These are phyloP conservation scores for Polygonum maritimum DNA, from an alignment of 148 eudicot species.

Conservation along the genomic window DNA sequence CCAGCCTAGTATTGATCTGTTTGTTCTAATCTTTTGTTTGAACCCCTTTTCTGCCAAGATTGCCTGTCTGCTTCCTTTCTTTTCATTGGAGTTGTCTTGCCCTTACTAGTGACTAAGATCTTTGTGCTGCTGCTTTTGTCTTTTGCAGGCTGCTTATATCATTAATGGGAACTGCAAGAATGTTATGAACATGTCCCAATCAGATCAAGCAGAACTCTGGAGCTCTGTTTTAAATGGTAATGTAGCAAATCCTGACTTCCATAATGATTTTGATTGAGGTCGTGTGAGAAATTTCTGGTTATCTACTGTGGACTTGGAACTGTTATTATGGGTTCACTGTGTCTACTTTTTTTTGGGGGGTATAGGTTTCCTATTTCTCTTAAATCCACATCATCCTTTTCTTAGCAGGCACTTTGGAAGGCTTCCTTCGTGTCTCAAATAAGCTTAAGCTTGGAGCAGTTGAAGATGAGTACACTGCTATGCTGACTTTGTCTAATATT, in stretches of 20 bases:
- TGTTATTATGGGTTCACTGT: not conserved
- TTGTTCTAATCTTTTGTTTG: not conserved
- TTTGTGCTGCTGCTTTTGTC: constrained; percentile 9
- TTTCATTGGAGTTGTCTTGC: constrained; percentile 2
- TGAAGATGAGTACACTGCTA: constrained; percentile 53
- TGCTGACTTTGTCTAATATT: constrained; percentile 34
- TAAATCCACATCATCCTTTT: not conserved
- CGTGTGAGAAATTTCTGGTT: not conserved
- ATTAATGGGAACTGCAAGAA: constrained; percentile 88
- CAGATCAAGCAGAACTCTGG: constrained; percentile 88
- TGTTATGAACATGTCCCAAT: constrained; percentile 92
- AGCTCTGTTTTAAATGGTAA: constrained; percentile 74
- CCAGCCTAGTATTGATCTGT: not conserved
- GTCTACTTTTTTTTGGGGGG: not conserved
- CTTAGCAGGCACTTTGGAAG: constrained; percentile 56
- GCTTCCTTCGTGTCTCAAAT: constrained; percentile 58
- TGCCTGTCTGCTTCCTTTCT: not conserved
- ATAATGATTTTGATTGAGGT: not conserved
- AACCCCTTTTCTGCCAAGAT: not conserved
- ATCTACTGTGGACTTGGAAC: not conserved
- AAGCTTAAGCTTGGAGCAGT: constrained; percentile 66
- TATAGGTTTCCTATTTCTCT: not conserved
- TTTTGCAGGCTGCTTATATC: constrained; percentile 76
- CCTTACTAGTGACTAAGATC: not conserved
- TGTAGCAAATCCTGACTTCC: not conserved